A percentile compares a stretch with the other conserved stretches of the same genome.
Evolutionary conservation across 1,284 basidiomycete genomes (phyloP).

Genomic region (Ceratobasidium sp.): DNA sequence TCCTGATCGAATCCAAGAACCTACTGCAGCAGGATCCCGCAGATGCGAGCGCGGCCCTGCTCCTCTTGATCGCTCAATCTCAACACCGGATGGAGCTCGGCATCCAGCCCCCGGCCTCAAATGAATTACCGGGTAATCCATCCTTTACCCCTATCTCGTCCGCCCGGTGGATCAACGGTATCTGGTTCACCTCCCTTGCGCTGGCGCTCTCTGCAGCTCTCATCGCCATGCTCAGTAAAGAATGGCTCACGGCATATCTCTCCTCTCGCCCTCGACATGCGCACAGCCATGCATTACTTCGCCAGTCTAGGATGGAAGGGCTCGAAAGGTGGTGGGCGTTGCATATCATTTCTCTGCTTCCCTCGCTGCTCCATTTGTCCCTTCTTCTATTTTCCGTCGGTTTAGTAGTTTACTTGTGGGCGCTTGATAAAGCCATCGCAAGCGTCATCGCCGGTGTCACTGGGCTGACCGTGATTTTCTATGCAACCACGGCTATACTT

Average conservation of each 20-base stretch:
- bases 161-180: slow-evolving; percentile 15
- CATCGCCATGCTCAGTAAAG: slow-evolving; percentile 28
- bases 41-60: not conserved
- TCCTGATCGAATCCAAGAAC: slow-evolving; percentile 10
- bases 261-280: slow-evolving; percentile 3
- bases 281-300: not conserved
- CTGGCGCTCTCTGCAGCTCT: not conserved
- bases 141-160: not conserved
- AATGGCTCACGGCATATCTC: slow-evolving; percentile 30
- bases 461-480: not conserved
- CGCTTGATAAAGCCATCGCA: not conserved
- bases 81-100: not conserved
- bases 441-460: not conserved
- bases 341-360: slow-evolving; percentile 9
- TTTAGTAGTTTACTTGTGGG: slow-evolving; percentile 4
- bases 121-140: not conserved
- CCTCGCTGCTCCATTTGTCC: slow-evolving; percentile 20
- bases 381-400: slow-evolving; percentile 26
- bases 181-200: slow-evolving; percentile 34
- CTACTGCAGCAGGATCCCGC: slow-evolving; percentile 15
- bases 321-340: slow-evolving; percentile 15
- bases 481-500: not conserved
- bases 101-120: not conserved
- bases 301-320: slow-evolving; percentile 1
- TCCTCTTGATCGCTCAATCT: slow-evolving; percentile 7